Evolutionary conservation across 495 filamentous ascomycete species (phyloP), one percentile per base, ranked within the genome.

Genomic region (Haplographium delicatum): DNA sequence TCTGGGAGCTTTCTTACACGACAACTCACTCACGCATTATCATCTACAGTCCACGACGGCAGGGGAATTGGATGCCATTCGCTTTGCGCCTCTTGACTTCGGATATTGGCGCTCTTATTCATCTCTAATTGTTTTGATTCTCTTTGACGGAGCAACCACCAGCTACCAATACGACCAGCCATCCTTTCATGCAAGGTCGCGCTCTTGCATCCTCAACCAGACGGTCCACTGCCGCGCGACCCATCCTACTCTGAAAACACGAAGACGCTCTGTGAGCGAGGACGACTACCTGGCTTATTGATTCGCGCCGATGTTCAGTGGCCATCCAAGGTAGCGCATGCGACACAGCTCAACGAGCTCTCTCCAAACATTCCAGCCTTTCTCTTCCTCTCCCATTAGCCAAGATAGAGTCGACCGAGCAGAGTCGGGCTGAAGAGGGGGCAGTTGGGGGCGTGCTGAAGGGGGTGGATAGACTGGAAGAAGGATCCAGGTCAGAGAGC

Each of bases 401-500:
- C 57, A 63, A 54, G 50, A 63, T 63, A 63, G 60, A 60, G 57
- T 60, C 60, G 53, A 48, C 53, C 46, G 50, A 55, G 53, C 44
- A 44, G 31, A 30, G 19, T 18, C 48, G 50, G 33, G 33, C 26
- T 16, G 48, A 43, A 44, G 57, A 44, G 44, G 57, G 51, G 44
- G 57, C 22, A 33, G 54, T 46, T 24, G 54, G 43, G 57, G 56
- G 45, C 26, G 47, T 38, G 22, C 11, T 38, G 35, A 47, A 47
- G 37, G 57, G 45, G 47, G 50, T 24, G 19, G 60, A 39, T 23
- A 50, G 47, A 49, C 18, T 25, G 44, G 50, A 47, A 54, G 50
- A 51, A 13, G 48, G 53, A 28, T 22, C 28, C 15, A 34, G 28
- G 23, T 34, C 11, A 31, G 53, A 51, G 44, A 61, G 24, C 16